Percentiles rank a stretch among this genome's conserved stretches.
Conservation (phyloP, 345 rosid genomes). For the Eucalyptus pauciflora region DNA sequence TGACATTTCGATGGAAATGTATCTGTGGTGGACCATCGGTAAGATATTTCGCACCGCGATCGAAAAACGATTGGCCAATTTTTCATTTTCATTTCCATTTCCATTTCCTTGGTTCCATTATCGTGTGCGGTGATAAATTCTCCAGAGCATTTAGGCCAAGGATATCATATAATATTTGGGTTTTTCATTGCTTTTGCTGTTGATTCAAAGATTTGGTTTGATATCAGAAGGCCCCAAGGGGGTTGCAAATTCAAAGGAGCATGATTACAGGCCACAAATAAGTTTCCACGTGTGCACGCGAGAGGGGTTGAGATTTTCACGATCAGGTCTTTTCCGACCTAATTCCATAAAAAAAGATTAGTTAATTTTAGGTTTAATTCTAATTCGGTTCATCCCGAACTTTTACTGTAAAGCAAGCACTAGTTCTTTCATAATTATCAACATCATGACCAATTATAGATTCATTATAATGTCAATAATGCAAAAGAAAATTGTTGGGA, state of each 20-base stretch:
- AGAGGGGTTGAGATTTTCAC: background rate
- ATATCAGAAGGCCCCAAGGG: background rate
- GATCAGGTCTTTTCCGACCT: background rate
- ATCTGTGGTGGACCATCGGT: background rate
- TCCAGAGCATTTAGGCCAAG: background rate
- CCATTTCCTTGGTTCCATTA: background rate
- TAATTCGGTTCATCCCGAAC: fast-evolving
- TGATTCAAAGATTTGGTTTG: background rate
- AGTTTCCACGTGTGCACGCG: background rate
- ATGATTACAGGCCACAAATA: background rate
- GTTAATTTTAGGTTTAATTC: background rate
- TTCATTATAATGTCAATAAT: background rate
- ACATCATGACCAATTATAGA: background rate
- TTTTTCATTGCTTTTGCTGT: background rate
- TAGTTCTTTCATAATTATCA: background rate
- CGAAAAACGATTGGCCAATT: background rate
- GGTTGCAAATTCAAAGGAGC: background rate
- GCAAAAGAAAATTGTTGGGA: background rate
- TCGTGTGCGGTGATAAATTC: background rate
- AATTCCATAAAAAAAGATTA: background rate
- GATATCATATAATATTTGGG: background rate
- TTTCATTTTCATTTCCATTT: background rate
- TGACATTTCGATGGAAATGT: background rate
- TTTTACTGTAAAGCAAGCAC: fast-evolving
- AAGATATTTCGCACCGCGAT: background rate